A percentile compares a stretch with the other conserved stretches of the same genome.
Evolutionary conservation across 495 filamentous ascomycete species (phyloP).

Genomic region (Aspergillus ostianus): DNA sequence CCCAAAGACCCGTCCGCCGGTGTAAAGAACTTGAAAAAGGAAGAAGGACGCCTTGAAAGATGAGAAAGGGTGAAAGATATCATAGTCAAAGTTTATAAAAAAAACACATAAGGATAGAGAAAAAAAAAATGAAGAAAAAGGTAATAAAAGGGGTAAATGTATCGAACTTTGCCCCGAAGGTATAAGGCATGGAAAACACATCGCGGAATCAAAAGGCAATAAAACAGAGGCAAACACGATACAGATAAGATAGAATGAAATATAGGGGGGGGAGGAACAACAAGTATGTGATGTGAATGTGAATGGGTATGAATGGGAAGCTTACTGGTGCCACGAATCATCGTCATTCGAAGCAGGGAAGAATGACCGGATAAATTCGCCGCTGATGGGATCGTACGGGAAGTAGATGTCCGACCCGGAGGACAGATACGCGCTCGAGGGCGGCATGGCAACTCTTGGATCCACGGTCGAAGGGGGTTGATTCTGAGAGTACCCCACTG

Average conservation of each 20-base stretch:
- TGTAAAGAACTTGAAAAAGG: not conserved
- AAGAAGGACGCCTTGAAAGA: not conserved
- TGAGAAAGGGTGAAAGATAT: not conserved
- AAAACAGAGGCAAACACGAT: not conserved
- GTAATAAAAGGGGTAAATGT: not conserved
- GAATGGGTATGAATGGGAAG: no score
- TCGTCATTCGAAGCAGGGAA: conserved; percentile 36
- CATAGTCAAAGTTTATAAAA: no score
- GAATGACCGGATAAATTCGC: conserved; percentile 46
- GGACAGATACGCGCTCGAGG: conserved; percentile 10
- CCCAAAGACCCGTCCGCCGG: not conserved
- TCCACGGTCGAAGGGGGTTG: not conserved
- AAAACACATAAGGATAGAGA: no score
- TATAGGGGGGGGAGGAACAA: not conserved
- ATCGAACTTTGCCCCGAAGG: not conserved
- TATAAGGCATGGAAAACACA: not conserved
- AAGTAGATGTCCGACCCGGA: conserved; percentile 33
- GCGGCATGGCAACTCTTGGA: not conserved
- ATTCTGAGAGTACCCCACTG: not conserved
- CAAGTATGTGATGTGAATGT: not conserved
- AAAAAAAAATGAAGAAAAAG: not conserved
- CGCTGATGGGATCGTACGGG: conserved; percentile 47
- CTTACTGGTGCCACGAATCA: conserved; percentile 14
- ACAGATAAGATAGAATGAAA: not conserved
- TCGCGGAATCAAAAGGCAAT: not conserved